Conservation (phyloP, 1,284 basidiomycete species). For the Flammula alnicola region DNA sequence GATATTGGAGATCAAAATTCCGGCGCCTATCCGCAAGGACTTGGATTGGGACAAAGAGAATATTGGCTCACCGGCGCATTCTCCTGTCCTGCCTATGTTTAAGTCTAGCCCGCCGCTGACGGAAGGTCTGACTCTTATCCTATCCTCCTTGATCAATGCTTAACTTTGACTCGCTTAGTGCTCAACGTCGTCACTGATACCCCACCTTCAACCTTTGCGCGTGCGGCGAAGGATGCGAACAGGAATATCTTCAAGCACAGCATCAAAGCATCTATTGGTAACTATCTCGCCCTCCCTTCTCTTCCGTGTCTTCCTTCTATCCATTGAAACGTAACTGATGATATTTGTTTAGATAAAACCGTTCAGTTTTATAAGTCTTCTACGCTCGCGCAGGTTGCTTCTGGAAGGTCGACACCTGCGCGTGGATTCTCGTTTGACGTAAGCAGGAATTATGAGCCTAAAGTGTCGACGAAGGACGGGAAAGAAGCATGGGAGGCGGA, state of each 20-base stretch:
- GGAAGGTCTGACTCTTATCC: constrained; percentile 27
- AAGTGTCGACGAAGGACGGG: constrained; percentile 23
- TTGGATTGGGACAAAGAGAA: constrained; percentile 37
- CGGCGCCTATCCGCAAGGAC: constrained; percentile 17
- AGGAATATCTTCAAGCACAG: constrained; percentile 60
- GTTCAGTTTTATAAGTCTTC: constrained; percentile 61
- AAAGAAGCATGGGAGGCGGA: constrained; percentile 31
- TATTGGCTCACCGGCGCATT: constrained; percentile 21
- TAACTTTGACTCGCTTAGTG: constrained; percentile 15
- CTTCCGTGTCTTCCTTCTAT: not conserved
- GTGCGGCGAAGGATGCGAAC: constrained; percentile 30
- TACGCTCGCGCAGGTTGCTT: constrained; percentile 43
- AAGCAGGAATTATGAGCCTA: constrained; percentile 20
- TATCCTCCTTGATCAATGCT: not conserved
- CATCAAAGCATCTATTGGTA: constrained; percentile 73
- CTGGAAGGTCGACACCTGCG: constrained; percentile 47
- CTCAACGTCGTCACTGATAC: constrained; percentile 28
- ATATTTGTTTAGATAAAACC: constrained; percentile 51
- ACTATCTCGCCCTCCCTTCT: constrained; percentile 19
- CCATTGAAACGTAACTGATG: constrained; percentile 9
- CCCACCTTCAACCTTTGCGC: constrained; percentile 23
- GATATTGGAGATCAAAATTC: constrained; percentile 18
- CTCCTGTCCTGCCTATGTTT: constrained; percentile 32
- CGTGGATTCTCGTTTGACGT: constrained; percentile 40
- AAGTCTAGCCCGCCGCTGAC: constrained; percentile 36